Evolutionary conservation across 179 eudicot genomes (phyloP), one percentile per base, ranked within the genome.

Genomic region (Heliamphora pulchella): DNA sequence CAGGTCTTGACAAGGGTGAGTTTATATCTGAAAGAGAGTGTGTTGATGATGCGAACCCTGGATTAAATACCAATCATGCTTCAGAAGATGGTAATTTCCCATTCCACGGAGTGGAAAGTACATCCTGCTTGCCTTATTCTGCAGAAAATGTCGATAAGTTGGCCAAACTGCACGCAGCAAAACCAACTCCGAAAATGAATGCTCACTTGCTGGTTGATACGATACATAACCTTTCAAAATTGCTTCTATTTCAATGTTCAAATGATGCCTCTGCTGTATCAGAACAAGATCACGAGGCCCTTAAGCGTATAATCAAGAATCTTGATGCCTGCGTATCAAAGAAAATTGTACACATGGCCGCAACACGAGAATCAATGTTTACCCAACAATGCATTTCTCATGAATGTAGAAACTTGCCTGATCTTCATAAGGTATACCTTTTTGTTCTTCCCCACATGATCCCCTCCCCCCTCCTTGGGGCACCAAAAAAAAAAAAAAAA

Each of bases 201-300:
- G 84, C 86, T 43, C 81, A 85, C 64, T 79, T 86, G 85, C 81
- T 94, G 79, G 84, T 90, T 48, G 87, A 89, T 64, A 79, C 89
- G 78, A 86, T 96, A 82, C 85, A 80, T 77, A 87, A 84, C 78
- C 86, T 92, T 31, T 94, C 99, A 15, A 92, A 91, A 81, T 75
- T 92, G 81, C 88, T 92, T 78, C 69, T 85, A 54, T 76, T 67
- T 80, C 81, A 86, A 62, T 85, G 83, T 74, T 80, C 87, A 71
- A 81, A 80, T 81, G 86, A 86, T 82, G 76, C 81, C 80, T 84
- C 78, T 74, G 82, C 80, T 71, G 72, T 92, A 20, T 83, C 81
- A 51, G 87, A 85, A 74, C 88, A 86, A 63, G 86, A 86, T 41
- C 75, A 76, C 39, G 82, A 80, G 58, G 77, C 84, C 73, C 81